Evolutionary conservation across 2,329 filamentous ascomycete species (phyloP).

Genomic region (Neofusicoccum laricinum): DNA sequence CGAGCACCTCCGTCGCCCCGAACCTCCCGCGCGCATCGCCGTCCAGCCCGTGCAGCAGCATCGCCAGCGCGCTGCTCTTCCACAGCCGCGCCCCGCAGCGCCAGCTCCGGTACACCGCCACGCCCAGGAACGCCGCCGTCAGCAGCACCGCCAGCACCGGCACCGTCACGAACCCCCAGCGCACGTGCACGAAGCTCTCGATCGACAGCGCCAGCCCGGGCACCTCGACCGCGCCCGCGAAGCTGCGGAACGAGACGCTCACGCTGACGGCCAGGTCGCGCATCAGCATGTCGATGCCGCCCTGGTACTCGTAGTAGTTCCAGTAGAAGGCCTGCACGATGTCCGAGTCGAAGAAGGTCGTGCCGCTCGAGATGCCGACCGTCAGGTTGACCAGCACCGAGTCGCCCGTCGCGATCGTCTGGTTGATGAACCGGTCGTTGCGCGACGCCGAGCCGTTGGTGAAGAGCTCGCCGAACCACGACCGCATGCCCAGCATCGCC

Average conservation of each 20-base stretch:
- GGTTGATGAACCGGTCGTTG: conserved; percentile 7
- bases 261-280: conserved; percentile 34
- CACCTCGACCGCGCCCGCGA: conserved; percentile 25
- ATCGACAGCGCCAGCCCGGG: conserved; percentile 27
- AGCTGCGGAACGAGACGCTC: conserved; percentile 35
- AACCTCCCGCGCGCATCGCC: conserved; percentile 13
- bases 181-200: conserved; percentile 35
- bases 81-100: conserved; percentile 27
- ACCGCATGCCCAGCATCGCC: conserved; percentile 15
- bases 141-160: conserved; percentile 31
- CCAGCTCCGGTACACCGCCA: conserved; percentile 26
- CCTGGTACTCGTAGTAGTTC: conserved; percentile 39
- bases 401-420: background rate
- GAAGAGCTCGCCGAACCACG: conserved; percentile 18
- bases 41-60: conserved; percentile 38
- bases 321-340: conserved; percentile 41
- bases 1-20: conserved; percentile 3
- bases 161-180: conserved; percentile 36
- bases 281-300: conserved; percentile 36
- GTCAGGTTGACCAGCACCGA: conserved; percentile 19
- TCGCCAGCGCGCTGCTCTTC: conserved; percentile 37
- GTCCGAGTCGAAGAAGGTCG: conserved; percentile 24
- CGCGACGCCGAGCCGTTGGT: conserved; percentile 15
- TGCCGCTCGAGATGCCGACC: conserved; percentile 16
- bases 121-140: conserved; percentile 30